Evolutionary conservation across 2,329 filamentous ascomycete species (phyloP).

Genomic region (Clarireedia homoeocarpa): DNA sequence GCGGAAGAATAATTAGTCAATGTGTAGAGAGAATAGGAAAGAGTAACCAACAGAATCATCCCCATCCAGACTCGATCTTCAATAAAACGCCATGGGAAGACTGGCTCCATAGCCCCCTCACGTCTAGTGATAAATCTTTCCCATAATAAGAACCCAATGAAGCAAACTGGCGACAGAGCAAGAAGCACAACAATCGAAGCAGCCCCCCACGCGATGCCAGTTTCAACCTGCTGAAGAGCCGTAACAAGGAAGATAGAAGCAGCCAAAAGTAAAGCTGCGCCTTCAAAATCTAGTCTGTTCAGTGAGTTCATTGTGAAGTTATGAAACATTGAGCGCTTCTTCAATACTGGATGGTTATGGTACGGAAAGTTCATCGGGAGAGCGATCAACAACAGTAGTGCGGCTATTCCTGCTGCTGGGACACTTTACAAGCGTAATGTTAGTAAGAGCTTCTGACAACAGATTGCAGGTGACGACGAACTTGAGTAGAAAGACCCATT

Average conservation of each 20-base stretch:
- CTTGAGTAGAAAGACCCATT: conserved; percentile 20
- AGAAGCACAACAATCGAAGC: neutral
- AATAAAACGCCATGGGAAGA: conserved; percentile 3
- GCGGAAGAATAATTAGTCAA: neutral
- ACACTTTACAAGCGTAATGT: neutral
- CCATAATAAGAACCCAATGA: neutral
- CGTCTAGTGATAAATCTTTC: neutral
- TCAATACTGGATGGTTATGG: neutral
- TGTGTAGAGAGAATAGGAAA: neutral
- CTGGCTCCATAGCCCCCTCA: neutral
- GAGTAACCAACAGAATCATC: neutral
- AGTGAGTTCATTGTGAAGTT: neutral
- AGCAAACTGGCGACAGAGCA: neutral
- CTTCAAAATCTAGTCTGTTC: neutral
- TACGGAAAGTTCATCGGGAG: neutral
- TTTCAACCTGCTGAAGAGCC: neutral
- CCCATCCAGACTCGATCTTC: conserved; percentile 1
- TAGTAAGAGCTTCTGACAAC: neutral
- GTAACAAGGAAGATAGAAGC: neutral
- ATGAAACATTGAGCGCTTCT: neutral
- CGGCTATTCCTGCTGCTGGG: neutral
- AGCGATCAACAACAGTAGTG: neutral
- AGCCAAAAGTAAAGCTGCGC: neutral
- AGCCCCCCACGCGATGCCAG: neutral
- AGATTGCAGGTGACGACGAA: neutral